Base-by-base conservation (phyloP, 78 protist genomes). In the Trichosphaerium sp. region DNA sequence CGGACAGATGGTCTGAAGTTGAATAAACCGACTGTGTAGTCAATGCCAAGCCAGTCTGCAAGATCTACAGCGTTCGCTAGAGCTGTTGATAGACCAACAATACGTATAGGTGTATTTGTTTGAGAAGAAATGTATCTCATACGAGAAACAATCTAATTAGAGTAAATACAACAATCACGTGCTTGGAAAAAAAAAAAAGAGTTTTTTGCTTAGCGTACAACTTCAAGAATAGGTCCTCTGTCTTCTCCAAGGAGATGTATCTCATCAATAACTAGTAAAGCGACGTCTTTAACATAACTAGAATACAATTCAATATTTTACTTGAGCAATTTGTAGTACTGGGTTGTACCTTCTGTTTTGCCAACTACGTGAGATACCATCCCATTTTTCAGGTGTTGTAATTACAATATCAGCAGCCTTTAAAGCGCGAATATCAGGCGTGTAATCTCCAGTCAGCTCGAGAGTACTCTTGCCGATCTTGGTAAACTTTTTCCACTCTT, bases 331-430 rank as follows among this genome's bases (percentile, higher is more conserved):
- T n/a, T n/a, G n/a, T n/a, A n/a, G n/a, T n/a, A 44, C 47, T 34
- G 31, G 65, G 35, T 85, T 96, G 71, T 88, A 94, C 47, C 26
- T 5, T 26, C 98, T 57, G 42, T 39, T 73, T 74, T 86, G 85
- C 99, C 99, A 95, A 56, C 73, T 70, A 44, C 98, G 87, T 18
- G 78, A 49, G 52, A 97, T 78, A 32, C 95, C 97, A 60, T 97
- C 99, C 98, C 98, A 97, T 71, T 97, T 97, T 69, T 97, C 99
- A 1, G 99, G 99, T 31, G 98, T 97, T 12, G 99, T 89, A 26
- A 85, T 68, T n/a, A 97, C 69, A 38, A 97, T 78, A 52, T 92
- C 88, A 0, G 99, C 96, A 10, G 28, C n/a, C 28, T 69, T 54
- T 6, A 94, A 44, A 12, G 93, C 95, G 42, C 72, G 79, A 65